Conservation (phyloP, 352 stramenopile genomes). For the Phytophthora fragariae region DNA sequence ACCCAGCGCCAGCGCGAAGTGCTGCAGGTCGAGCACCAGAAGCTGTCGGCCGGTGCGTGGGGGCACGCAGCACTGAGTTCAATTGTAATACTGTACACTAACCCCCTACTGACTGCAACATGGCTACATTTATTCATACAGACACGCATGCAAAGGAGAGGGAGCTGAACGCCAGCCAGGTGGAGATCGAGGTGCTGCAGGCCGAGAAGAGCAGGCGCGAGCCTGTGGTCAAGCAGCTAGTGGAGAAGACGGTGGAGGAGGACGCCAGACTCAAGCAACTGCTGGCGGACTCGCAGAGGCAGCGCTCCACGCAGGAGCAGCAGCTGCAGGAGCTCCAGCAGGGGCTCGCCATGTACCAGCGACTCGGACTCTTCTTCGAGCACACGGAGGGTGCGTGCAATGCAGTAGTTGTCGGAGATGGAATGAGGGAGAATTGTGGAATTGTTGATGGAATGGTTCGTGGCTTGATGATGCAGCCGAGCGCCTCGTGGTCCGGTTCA, state of each 20-base stretch:
- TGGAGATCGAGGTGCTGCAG: constrained; percentile 78
- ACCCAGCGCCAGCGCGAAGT: constrained; percentile 52
- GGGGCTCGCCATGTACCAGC: constrained; percentile 73
- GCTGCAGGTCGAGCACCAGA: constrained; percentile 55
- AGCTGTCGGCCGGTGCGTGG: constrained; percentile 41
- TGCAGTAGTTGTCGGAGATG: not conserved
- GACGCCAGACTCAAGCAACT: constrained; percentile 64
- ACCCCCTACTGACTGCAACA: not conserved
- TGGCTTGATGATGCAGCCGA: constrained; percentile 43
- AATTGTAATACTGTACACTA: not conserved
- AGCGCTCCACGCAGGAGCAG: constrained; percentile 50
- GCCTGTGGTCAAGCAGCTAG: constrained; percentile 69
- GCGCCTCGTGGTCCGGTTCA: constrained; percentile 73
- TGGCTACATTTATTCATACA: constrained; percentile 7
- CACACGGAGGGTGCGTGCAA: constrained; percentile 53
- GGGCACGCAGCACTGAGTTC: no score
- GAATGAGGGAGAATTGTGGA: not conserved
- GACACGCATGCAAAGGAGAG: constrained; percentile 59
- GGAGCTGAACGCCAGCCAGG: constrained; percentile 58
- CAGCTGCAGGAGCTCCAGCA: constrained; percentile 70
- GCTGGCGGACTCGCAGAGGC: constrained; percentile 49
- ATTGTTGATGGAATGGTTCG: not conserved
- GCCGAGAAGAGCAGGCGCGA: constrained; percentile 66
- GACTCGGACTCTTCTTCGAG: constrained; percentile 76
- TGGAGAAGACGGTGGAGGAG: constrained; percentile 63